Evolutionary conservation across 768 basidiomycete genomes (phyloP).

Genomic region (Serendipita sp.): DNA sequence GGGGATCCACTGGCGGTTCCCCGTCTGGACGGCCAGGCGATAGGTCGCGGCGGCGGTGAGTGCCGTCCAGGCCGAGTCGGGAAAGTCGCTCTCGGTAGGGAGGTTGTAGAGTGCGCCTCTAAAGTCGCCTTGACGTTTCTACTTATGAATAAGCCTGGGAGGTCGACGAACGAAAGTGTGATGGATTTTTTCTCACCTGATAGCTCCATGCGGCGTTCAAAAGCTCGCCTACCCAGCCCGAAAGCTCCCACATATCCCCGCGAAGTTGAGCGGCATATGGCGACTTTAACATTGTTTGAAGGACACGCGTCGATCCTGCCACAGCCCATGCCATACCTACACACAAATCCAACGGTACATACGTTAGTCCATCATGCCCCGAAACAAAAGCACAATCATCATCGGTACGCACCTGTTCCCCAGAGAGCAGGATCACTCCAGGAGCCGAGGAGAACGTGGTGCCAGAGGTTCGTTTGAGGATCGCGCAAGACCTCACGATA

Average conservation of each 20-base stretch:
- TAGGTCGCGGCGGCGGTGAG: constrained; percentile 7
- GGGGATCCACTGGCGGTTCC: not conserved
- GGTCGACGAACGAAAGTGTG: too few species aligned
- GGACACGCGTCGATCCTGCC: not conserved
- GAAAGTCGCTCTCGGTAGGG: not conserved
- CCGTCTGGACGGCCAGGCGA: not conserved
- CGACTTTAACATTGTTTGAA: constrained; percentile 2
- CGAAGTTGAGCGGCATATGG: not conserved
- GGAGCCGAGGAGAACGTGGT: not conserved
- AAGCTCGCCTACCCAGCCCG: not conserved
- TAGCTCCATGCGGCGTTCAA: not conserved
- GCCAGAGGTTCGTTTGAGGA: not conserved
- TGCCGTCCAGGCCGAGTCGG: constrained; percentile 7
- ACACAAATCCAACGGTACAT: too few species aligned
- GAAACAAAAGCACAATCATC: not conserved
- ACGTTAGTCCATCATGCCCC: not conserved
- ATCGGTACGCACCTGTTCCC: not conserved
- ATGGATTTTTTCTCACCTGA: not conserved
- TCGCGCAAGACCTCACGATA: constrained; percentile 24
- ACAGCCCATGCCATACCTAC: constrained; percentile 2
- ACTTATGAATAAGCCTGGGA: too few species aligned
- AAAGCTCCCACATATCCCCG: not conserved
- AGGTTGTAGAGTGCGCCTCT: not conserved
- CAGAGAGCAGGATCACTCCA: not conserved
- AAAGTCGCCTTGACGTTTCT: too few species aligned